Base-by-base conservation (phyloP, 768 basidiomycete species). In the Lentinula lateritia region DNA sequence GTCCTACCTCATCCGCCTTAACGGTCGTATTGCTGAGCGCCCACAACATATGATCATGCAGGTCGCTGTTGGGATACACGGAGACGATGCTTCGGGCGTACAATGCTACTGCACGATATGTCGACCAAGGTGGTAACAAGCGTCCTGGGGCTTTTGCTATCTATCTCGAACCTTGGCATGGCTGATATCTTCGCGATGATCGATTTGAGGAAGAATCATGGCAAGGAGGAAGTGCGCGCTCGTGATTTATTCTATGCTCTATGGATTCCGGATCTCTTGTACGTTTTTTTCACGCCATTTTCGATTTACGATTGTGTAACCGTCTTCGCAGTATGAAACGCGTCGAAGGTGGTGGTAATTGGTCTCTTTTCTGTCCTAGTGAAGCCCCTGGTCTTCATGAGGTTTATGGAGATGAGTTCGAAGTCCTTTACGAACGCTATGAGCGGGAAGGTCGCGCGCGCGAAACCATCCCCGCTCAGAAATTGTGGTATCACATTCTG, bases 1-100 rank as follows among this genome's bases (percentile, higher is more conserved):
- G 36, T 98, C 95, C 1, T 99, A 99, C 74, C 86, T 98, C 6
- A 88, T 99, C 45, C 88, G 95, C 61, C 87, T 98, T 76, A 85
- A 96, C 71, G 93, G 94, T 45, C 91, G 92, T 62, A 93, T 96
- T 52, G 95, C 95, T 45, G 97, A 99, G 74, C 88, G 97, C 41
- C 97, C 97, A 35, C 97, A 98, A 69, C 97, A 98, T 74, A 92
- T 98, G 86, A 89, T 98, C 73, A 98, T 99, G 97, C 95, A 96
- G 73, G 97, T 99, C 61, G 93, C 97, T 50, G 94, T 98, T 50
- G 96, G 96, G 43, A 95, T 99, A 60, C 96, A 98, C 72, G 95
- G 95, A 5, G 70, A 75, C 8, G 91, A 98, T 99, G 96, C 89
- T 99, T 48, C 92, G 97, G 61, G 96, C 93, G 0, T 98, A 90